phyloP scores from a whole-genome alignment of 768 basidiomycete genomes.

The Mycena latifolia region DNA sequence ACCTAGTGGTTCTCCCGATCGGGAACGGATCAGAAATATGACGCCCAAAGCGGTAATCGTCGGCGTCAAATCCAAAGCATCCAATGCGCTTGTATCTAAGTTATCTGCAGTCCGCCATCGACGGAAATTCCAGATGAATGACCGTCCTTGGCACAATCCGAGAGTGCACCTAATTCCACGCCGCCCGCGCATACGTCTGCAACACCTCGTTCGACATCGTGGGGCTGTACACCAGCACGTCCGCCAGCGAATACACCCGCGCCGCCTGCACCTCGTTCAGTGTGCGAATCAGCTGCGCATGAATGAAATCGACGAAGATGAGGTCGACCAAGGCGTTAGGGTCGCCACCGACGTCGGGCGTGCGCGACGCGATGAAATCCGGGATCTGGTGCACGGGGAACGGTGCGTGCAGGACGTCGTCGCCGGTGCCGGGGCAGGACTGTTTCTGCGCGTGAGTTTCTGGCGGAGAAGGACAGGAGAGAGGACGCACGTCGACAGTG shows the following conservation, averaged over 20 bases:
- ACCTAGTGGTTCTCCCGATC: too few species aligned
- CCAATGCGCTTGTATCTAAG: too few species aligned
- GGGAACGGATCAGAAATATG: too few species aligned
- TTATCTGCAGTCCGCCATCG: too few species aligned
- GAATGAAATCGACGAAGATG: conserved; percentile 67
- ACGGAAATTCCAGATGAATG: too few species aligned
- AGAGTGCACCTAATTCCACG: conserved; percentile 50
- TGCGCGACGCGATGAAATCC: conserved; percentile 34
- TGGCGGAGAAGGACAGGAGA: neutral
- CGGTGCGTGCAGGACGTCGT: conserved; percentile 39
- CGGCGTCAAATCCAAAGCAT: too few species aligned
- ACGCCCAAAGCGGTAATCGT: too few species aligned
- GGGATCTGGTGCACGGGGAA: conserved; percentile 26
- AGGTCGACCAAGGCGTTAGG: conserved; percentile 57
- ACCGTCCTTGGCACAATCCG: too few species aligned
- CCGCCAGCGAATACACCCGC: conserved; percentile 48
- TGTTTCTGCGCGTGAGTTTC: neutral
- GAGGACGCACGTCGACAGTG: conserved; percentile 51
- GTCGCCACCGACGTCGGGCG: conserved; percentile 50
- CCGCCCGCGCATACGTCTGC: conserved; percentile 53
- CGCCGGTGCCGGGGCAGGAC: conserved; percentile 42
- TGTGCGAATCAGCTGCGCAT: conserved; percentile 50
- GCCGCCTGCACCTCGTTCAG: conserved; percentile 57
- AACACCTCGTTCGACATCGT: conserved; percentile 49
- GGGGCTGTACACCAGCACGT: conserved; percentile 19